A percentile compares a stretch with the other conserved stretches of the same genome.
Evolutionary conservation across 2,329 filamentous ascomycete genomes (phyloP).

Genomic region (Curvularia sp.): DNA sequence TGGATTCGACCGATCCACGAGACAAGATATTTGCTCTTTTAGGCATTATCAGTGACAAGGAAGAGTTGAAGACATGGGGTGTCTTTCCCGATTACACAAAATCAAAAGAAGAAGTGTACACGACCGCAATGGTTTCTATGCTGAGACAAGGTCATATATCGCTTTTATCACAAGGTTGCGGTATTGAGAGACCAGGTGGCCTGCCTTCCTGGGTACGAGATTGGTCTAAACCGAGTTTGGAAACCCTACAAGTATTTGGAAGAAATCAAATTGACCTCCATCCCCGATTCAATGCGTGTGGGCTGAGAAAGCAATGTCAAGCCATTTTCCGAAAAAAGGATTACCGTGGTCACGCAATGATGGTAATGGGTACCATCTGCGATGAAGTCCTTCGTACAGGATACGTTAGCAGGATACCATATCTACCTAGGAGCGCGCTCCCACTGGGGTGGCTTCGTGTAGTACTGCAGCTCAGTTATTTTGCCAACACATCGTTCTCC

Average conservation of each 20-base stretch:
- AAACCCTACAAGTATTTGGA: background rate
- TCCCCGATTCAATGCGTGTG: background rate
- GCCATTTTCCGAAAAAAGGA: background rate
- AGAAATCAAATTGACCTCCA: background rate
- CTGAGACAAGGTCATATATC: background rate
- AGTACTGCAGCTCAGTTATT: background rate
- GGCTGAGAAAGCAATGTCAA: background rate
- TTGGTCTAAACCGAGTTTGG: background rate
- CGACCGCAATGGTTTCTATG: background rate
- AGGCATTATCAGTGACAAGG: slow-evolving; percentile 20
- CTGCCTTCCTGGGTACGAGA: slow-evolving; percentile 7
- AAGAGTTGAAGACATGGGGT: slow-evolving; percentile 6
- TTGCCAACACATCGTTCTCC: background rate
- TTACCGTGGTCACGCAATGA: background rate
- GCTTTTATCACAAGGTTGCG: background rate
- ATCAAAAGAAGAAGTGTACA: background rate
- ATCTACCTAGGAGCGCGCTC: background rate
- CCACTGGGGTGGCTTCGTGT: background rate
- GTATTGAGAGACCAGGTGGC: no score
- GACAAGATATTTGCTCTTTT: slow-evolving; percentile 31
- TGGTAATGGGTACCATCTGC: background rate
- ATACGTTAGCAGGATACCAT: background rate
- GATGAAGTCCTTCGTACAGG: background rate
- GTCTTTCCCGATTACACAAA: slow-evolving; percentile 15
- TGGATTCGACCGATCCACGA: slow-evolving; percentile 21